A percentile compares a stretch with the other conserved stretches of the same genome.
Evolutionary conservation across 2,329 filamentous ascomycete species (phyloP).

Genomic region (Periconia sp.): DNA sequence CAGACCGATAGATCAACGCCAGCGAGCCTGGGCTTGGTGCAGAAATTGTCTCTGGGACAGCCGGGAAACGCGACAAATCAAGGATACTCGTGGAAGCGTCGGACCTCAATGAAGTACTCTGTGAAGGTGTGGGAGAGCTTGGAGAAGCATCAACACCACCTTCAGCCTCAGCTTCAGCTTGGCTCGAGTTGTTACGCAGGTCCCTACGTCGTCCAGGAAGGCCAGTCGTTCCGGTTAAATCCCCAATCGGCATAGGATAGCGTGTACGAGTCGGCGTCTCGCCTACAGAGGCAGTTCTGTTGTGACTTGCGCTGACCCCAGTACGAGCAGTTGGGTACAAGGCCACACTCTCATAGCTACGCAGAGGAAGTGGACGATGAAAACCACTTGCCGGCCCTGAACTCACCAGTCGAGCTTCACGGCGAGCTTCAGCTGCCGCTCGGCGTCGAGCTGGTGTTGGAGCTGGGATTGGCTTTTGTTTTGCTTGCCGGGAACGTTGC

Average conservation of each 20-base stretch:
- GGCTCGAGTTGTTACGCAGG: too few relatives aligned
- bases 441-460: conserved; percentile 6
- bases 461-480: neutral
- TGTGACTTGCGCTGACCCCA: neutral
- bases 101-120: too few relatives aligned
- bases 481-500: too few relatives aligned
- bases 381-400: conserved; percentile 5
- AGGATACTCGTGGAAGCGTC: too few relatives aligned
- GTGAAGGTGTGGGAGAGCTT: too few relatives aligned
- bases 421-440: conserved; percentile 3
- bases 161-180: too few relatives aligned
- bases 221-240: too few relatives aligned
- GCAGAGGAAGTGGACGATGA: conserved; percentile 19
- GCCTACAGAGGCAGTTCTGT: conserved; percentile 4
- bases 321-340: conserved; percentile 9
- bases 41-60: neutral
- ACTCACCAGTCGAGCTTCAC: neutral
- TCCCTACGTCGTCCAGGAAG: too few relatives aligned
- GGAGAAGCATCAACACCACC: too few relatives aligned
- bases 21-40: neutral
- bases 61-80: conserved; percentile 6
- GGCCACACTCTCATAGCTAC: conserved; percentile 18
- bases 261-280: too few relatives aligned
- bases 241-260: too few relatives aligned
- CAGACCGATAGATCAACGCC: conserved; percentile 11